phyloP scores from a whole-genome alignment of 202 grass and related monocot species.

The Digitaria exilis region DNA sequence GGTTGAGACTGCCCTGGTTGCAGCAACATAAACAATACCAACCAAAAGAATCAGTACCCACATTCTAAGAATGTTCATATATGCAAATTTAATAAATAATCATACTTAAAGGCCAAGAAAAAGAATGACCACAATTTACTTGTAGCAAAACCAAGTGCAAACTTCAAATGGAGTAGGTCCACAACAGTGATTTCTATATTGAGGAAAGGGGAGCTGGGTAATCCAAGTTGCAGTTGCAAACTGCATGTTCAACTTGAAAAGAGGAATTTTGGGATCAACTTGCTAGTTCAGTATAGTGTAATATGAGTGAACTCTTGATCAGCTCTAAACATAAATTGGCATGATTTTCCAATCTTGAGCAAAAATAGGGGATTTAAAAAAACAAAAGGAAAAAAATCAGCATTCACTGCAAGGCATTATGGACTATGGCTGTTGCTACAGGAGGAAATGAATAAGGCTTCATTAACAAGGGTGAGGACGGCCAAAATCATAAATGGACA shows the following conservation, averaged over 20 bases:
- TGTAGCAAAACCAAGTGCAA: conserved; percentile 9
- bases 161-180: neutral
- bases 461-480: conserved; percentile 5
- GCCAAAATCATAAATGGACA: conserved; percentile 11
- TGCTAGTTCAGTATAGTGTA: neutral
- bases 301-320: conserved; percentile 5
- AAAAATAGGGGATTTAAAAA: neutral
- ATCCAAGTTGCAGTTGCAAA: too few species aligned
- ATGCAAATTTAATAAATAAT: conserved; percentile 27
- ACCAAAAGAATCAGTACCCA: conserved; percentile 39
- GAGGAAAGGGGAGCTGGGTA: too few species aligned
- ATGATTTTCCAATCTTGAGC: neutral
- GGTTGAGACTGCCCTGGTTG: conserved; percentile 98
- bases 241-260: too few species aligned
- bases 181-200: neutral
- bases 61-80: conserved; percentile 17
- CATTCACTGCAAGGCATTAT: neutral
- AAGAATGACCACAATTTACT: conserved; percentile 31
- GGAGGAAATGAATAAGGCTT: neutral
- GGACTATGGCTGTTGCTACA: neutral
- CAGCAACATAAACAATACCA: conserved; percentile 54
- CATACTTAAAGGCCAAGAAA: conserved; percentile 21
- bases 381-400: neutral
- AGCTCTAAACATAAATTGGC: conserved; percentile 3
- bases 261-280: too few species aligned